Percentiles rank a stretch among this genome's conserved stretches.
Conservation (phyloP, 768 basidiomycete genomes). For the Tephrocybe sp. region DNA sequence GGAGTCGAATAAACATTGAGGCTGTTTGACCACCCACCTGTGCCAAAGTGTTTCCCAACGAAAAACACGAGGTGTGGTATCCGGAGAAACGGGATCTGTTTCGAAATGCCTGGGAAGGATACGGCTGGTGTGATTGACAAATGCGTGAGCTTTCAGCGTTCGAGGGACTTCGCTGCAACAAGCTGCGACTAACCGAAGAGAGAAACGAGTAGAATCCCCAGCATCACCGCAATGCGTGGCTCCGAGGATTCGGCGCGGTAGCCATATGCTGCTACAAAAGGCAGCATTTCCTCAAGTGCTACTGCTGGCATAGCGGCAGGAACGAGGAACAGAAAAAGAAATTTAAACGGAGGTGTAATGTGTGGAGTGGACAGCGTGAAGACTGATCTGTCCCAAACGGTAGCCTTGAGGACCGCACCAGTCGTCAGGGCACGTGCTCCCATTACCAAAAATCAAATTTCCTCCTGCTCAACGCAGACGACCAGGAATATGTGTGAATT, state of each 20-base stretch:
- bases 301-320: background rate
- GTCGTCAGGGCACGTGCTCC: conserved; percentile 11
- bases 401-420: conserved; percentile 15
- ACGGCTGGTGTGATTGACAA: conserved; percentile 43
- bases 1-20: background rate
- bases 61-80: conserved; percentile 76
- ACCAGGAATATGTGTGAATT: no score
- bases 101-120: conserved; percentile 70
- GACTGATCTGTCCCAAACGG: background rate
- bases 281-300: background rate
- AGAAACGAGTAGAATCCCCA: conserved; percentile 58
- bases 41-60: conserved; percentile 87
- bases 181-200: conserved; percentile 52
- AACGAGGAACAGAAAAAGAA: background rate
- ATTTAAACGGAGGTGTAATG: background rate
- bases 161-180: background rate
- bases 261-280: background rate
- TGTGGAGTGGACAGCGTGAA: background rate
- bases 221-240: conserved; percentile 36
- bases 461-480: no score
- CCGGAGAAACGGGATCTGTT: conserved; percentile 47
- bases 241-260: no score
- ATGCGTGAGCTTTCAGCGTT: background rate
- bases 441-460: no score
- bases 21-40: conserved; percentile 42